Evolutionary conservation across 306 rosid genomes (phyloP).

Genomic region (Castanospermum australe): DNA sequence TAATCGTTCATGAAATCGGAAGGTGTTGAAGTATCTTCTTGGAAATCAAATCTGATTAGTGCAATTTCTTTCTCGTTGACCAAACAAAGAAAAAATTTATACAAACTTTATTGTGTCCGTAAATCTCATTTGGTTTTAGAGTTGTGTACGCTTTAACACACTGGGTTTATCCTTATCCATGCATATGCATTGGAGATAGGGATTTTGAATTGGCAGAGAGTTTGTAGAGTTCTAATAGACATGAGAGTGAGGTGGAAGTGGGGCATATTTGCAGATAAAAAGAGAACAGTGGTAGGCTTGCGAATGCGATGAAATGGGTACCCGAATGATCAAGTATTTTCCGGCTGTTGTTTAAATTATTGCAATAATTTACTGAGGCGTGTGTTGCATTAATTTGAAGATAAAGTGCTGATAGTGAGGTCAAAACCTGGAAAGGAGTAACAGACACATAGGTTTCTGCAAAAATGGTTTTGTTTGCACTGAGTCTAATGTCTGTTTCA

Average conservation of each 20-base stretch:
- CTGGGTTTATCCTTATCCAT: no score
- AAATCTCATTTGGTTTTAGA: neutral
- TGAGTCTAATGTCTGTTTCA: conserved; percentile 13
- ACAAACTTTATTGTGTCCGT: neutral
- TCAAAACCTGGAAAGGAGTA: conserved; percentile 32
- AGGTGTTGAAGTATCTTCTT: neutral
- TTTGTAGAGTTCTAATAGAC: neutral
- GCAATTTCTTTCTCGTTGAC: neutral
- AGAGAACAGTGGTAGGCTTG: neutral
- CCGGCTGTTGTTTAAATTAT: neutral
- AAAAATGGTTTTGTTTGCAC: conserved; percentile 18
- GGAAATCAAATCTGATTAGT: neutral
- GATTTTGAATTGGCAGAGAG: neutral
- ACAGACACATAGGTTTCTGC: conserved; percentile 47
- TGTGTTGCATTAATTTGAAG: conserved; percentile 2
- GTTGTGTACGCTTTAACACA: neutral
- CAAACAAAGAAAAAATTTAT: neutral
- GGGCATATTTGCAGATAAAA: neutral
- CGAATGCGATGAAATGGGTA: neutral
- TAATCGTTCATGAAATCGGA: neutral
- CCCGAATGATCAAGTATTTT: neutral
- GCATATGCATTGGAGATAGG: neutral
- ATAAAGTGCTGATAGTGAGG: neutral
- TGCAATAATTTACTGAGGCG: neutral
- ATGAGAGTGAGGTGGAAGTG: neutral